These are phyloP conservation scores for Solanum lycopersicoides DNA, from an alignment of 257 asterid species.

Conservation along the genomic window DNA sequence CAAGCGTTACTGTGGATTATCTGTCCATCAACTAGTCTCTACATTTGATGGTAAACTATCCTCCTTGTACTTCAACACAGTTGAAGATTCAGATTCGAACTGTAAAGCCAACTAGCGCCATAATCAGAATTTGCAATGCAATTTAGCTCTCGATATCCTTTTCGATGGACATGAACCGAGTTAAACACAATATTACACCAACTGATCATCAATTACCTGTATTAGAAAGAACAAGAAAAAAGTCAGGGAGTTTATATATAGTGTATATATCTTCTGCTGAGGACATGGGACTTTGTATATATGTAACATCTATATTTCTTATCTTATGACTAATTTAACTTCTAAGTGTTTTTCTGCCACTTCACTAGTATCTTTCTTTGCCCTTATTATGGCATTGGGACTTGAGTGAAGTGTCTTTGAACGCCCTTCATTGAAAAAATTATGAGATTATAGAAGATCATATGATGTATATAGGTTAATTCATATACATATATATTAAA, in stretches of 20 bases:
- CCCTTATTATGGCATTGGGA: background rate
- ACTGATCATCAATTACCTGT: background rate
- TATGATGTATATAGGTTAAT: background rate
- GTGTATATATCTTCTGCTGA: background rate
- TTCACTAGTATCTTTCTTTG: background rate
- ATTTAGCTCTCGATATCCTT: background rate
- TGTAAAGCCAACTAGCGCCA: conserved; percentile 31
- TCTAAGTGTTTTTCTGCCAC: background rate
- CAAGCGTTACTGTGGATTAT: conserved; percentile 61
- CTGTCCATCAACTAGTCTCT: conserved; percentile 64
- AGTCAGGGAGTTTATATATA: background rate
- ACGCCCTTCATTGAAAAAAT: background rate
- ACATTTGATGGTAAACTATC: conserved; percentile 60
- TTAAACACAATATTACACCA: background rate
- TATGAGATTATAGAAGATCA: background rate
- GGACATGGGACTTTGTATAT: background rate
- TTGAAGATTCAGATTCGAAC: conserved; percentile 27
- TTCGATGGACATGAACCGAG: background rate
- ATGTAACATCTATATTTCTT: background rate
- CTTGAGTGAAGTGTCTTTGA: background rate
- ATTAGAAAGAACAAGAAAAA: background rate
- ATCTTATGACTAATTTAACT: background rate
- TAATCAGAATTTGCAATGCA: background rate
- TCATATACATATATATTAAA: background rate
- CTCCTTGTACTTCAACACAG: conserved; percentile 63